Base-by-base conservation (phyloP, 1,139 yeast genomes). In the Candida glucosophila region DNA sequence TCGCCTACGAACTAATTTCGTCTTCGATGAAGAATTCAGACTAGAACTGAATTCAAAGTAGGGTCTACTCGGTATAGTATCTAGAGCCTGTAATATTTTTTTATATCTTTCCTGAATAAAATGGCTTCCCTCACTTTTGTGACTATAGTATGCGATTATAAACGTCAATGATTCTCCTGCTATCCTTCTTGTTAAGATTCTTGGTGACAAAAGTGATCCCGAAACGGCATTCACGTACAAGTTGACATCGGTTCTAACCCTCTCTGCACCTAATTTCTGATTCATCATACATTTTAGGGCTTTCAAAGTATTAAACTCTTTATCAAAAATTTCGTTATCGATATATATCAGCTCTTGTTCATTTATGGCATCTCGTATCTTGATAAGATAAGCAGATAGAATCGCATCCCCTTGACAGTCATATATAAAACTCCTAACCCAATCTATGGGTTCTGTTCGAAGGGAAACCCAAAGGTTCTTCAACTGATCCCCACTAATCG, bases 341-440 rank as follows among this genome's bases (percentile, higher is more conserved):
- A 62, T 58, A 31, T 61, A 67, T 32, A 44, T 49, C 38, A 46
- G 36, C 36, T 67, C 58, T 30, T 33, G 36, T 33, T 49, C 44
- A 35, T 41, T 33, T 33, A 60, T 54, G 35, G 62, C 47, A 37
- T 66, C 58, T 40, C 56, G 64, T 21, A 64, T 44, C 32, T 59
- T 59, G 15, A 47, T 43, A 26, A 64, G 46, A 37, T 57, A 63
- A 4, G 64, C 52, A 7, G 65, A 55, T 30, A 90, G 65, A 2
- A 94, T 88, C 3, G 85, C 74, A 34, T 85, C 95, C 24, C 98
- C 98, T 50, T 90, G 96, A 31, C 76, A 72, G 31, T 76, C 80
- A 30, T 85, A 67, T 34, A 64, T 58, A 34, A 90, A 90, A 18
- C 66, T 71, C 30, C 78, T 68, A 1, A 88, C 95, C 98, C 98